Evolutionary conservation across 768 basidiomycete genomes (phyloP), one percentile per base, ranked within the genome.

Genomic region (Boletus fagicola): DNA sequence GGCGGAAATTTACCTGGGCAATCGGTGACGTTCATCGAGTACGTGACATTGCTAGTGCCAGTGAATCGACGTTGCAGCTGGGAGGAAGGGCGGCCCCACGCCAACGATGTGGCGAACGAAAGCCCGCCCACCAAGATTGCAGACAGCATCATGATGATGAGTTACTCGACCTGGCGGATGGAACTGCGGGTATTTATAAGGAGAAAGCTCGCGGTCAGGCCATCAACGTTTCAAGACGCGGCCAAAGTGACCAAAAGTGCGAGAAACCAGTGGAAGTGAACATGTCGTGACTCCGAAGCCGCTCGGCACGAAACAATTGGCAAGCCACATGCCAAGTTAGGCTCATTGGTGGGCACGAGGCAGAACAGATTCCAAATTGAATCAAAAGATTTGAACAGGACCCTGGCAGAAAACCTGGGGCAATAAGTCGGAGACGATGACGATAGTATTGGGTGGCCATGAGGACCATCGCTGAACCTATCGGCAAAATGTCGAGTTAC

Each of bases 11-110:
- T 59, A 73, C 73, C 73, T 62, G 73, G 73, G 46, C 73, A 74
- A 36, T 53, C 31, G 24, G 74, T 60, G 50, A 74, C 67, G 26
- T 72, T 74, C 65, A 47, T 58, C 5, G 73, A 72, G 30, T 68
- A 47, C 0, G 56, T 45, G 16, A 39, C 30, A 53, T 45, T 58
- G 1, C 39, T 44, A n/a, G 57, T n/a, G n/a, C n/a, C n/a, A n/a
- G n/a, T 8, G 6, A 50, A 30, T 30, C 45, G 54, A 47, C 52
- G 62, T 7, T 58, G 59, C 10, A 51, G 12, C 20, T 57, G 40
- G 28, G 63, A 31, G 24, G 67, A 53, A 42, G 51, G 5, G 46
- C 8, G 44, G 7, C 43, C 54, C 59, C 49, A 61, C 2, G 48
- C 49, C 35, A 51, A 43, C 26, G 35, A 36, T 38, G 58, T 33